A percentile compares a stretch with the other conserved stretches of the same genome.
phyloP scores from a whole-genome alignment of 2,329 filamentous ascomycete species.

The Fusarium sulawesiense region DNA sequence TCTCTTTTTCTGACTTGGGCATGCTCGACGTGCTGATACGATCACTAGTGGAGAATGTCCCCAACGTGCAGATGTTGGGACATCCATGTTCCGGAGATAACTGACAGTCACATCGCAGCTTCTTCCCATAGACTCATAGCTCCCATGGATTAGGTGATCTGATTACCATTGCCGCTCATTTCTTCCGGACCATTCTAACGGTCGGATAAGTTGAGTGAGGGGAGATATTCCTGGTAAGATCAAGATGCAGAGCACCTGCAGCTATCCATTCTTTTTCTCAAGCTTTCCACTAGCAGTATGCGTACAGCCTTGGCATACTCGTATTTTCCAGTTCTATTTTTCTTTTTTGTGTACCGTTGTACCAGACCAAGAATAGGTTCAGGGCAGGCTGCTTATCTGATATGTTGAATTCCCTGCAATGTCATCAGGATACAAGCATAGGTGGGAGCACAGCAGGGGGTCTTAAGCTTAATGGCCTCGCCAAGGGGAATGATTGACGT shows the following conservation, averaged over 20 bases:
- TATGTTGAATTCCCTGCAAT: conserved; percentile 1
- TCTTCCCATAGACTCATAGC: neutral
- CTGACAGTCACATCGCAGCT: neutral
- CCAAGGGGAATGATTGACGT: conserved; percentile 3
- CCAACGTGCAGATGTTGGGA: neutral
- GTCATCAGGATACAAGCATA: neutral
- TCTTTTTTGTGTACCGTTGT: conserved; percentile 13
- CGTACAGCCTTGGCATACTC: conserved; percentile 24
- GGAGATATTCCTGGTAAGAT: neutral
- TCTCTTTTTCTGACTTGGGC: neutral
- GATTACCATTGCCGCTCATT: neutral
- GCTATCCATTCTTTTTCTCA: neutral
- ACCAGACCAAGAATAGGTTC: conserved; percentile 1
- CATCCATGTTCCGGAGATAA: neutral
- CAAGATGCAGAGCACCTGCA: conserved; percentile 7
- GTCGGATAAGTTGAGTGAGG: neutral
- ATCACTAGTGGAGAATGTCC: neutral
- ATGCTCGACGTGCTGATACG: neutral
- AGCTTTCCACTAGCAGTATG: conserved; percentile 22
- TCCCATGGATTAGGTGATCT: neutral
- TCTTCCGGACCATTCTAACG: no score
- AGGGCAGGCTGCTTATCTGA: conserved; percentile 14
- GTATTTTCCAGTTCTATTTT: conserved; percentile 32
- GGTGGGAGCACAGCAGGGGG: neutral
- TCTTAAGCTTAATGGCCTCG: conserved; percentile 16